Evolutionary conservation across 495 filamentous ascomycete genomes (phyloP), one percentile per base, ranked within the genome.

Genomic region (Barbatosphaeria neglecta): DNA sequence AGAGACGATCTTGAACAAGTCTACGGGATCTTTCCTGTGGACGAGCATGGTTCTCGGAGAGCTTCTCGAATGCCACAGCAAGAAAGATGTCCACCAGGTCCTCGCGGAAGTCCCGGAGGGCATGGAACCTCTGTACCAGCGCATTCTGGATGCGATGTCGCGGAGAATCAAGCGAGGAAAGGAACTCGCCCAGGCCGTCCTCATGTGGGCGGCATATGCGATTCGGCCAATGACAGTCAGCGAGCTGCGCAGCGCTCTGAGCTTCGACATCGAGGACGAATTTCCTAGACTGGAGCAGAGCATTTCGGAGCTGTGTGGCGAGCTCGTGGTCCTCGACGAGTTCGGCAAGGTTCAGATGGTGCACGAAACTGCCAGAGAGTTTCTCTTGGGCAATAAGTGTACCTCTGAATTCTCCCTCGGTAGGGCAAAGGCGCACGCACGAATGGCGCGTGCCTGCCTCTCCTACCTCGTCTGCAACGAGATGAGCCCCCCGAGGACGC

Each of bases 361-460:
- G 6, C 52, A 55, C 22, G 48, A 51, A 27, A 55, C 46, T 1
- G 53, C 47, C 3, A 45, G 41, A 11, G 49, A 58, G 23, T 58
- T 61, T 44, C 20, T 56, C 2, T 44, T 48, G 24, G 23, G 45
- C 44, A 5, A 37, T 19, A n/a, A 23, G 11, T 47, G 56, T 2
- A 19, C 37, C 19, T 50, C 50, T 9, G 46, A 52, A 13, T 44
- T 56, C 17, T 41, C 31, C 10, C 11, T 56, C n/a, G 28, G 39
- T 11, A 42, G 28, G 39, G 18, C 44, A 28, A 39, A 37, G 25
- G 53, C 53, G 3, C 53, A 56, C 20, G 46, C 49, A 6, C 27
- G 41, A 22, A 46, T 52, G 11, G 49, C 53, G 6, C 40, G 24
- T 9, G 38, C 40, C 5, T 56, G 50, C 31, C 35, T 52, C n/a